These are phyloP conservation scores for Microbotryum silenes-acaulis DNA, from an alignment of 1,284 basidiomycete species.

Conservation along the genomic window DNA sequence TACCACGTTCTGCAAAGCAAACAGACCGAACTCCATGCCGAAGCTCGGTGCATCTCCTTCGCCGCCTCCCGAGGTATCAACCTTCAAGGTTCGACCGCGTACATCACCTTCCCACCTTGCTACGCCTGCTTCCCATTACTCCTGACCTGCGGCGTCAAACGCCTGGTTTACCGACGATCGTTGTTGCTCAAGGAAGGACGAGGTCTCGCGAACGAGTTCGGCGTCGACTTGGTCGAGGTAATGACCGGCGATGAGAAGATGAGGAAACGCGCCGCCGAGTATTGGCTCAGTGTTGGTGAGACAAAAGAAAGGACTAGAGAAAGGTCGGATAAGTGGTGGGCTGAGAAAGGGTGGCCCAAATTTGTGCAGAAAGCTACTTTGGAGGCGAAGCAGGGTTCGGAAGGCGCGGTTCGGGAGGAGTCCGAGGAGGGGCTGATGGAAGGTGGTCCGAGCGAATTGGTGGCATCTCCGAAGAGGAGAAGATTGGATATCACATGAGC, in stretches of 20 bases:
- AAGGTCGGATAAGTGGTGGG: too few species aligned
- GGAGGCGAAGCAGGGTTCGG: too few species aligned
- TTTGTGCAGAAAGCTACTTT: too few species aligned
- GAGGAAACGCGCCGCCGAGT: too few species aligned
- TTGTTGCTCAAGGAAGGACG: background rate
- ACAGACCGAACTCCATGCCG: conserved; percentile 33
- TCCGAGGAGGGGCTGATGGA: conserved; percentile 7
- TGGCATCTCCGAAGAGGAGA: conserved; percentile 9
- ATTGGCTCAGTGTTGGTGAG: too few species aligned
- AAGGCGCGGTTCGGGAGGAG: too few species aligned
- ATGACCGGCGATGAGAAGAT: background rate
- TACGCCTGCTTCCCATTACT: conserved; percentile 29
- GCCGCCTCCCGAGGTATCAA: conserved; percentile 20
- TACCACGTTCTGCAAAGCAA: conserved; percentile 10
- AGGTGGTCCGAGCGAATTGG: conserved; percentile 10
- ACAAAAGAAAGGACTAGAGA: too few species aligned
- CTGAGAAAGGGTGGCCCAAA: too few species aligned
- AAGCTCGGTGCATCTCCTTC: conserved; percentile 31
- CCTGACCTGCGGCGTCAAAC: conserved; percentile 18
- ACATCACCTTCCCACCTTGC: conserved; percentile 36
- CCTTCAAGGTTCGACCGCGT: conserved; percentile 25
- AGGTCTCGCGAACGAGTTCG: conserved; percentile 7
- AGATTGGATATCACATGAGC: background rate
- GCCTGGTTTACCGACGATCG: conserved; percentile 28
- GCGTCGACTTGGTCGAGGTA: conserved; percentile 18